These are phyloP conservation scores for sorghum (Sorghum bicolor) DNA, from an alignment of 176 grass and related monocot genomes.

Conservation along the genomic window DNA sequence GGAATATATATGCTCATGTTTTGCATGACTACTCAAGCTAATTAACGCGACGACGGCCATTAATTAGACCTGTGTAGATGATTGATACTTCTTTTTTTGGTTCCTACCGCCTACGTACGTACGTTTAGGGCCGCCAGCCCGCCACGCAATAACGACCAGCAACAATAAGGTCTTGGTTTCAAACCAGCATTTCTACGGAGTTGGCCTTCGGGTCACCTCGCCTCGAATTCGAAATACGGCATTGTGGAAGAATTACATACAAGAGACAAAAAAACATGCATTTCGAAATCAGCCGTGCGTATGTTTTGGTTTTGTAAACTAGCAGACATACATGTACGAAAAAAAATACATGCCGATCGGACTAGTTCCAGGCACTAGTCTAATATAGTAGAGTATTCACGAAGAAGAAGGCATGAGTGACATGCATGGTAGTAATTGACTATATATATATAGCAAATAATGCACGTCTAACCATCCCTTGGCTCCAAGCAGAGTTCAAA, in stretches of 20 bases:
- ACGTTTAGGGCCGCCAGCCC: background rate
- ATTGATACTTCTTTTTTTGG: background rate
- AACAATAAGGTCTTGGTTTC: slow-evolving; percentile 10
- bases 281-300: background rate
- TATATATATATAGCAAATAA: slow-evolving; percentile 13
- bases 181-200: background rate
- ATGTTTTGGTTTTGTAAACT: background rate
- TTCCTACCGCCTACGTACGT: background rate
- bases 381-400: background rate
- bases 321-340: background rate
- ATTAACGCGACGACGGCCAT: background rate
- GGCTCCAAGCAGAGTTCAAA: slow-evolving; percentile 19
- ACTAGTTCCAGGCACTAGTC: background rate
- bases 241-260: background rate
- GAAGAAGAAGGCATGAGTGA: background rate
- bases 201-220: background rate
- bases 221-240: background rate
- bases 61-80: background rate
- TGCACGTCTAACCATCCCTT: background rate
- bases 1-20: background rate
- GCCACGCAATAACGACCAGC: background rate
- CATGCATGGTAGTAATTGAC: background rate
- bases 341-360: background rate
- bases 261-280: background rate
- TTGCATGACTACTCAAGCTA: background rate